phyloP scores from a whole-genome alignment of 345 rosid species.

The Pugionium dolabratum region DNA sequence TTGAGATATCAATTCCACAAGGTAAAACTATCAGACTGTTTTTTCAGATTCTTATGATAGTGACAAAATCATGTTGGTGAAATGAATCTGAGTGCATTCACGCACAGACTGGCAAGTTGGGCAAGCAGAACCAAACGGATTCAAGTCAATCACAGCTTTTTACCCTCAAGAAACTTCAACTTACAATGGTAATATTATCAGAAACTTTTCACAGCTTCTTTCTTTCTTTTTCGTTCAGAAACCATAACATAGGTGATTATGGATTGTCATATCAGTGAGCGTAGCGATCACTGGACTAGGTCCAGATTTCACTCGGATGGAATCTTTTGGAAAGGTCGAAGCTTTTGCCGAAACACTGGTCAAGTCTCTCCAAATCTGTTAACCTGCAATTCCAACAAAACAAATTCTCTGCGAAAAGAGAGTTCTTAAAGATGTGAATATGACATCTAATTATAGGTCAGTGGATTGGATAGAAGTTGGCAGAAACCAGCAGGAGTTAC shows the following conservation, averaged over 20 bases:
- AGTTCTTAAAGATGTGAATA: background rate
- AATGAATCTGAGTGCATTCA: conserved; percentile 7
- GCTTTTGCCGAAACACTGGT: conserved; percentile 89
- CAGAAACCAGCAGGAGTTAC: conserved; percentile 77
- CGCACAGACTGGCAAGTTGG: conserved; percentile 74
- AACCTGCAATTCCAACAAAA: conserved; percentile 8
- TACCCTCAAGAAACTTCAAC: conserved; percentile 62
- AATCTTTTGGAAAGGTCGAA: conserved; percentile 92
- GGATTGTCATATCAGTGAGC: conserved; percentile 33
- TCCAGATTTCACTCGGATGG: conserved; percentile 86
- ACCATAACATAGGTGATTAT: background rate
- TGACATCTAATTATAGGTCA: conserved; percentile 45
- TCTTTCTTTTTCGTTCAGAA: background rate
- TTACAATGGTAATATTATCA: conserved; percentile 55
- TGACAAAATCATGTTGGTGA: background rate
- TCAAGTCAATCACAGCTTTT: conserved; percentile 85
- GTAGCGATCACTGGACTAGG: conserved; percentile 72
- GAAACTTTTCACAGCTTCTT: background rate
- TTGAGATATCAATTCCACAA: conserved; percentile 75
- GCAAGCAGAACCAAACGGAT: conserved; percentile 67
- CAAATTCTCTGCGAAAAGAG: background rate
- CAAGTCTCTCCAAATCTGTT: conserved; percentile 17
- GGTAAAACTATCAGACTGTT: conserved; percentile 47
- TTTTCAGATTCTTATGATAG: background rate
- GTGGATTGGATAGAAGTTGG: conserved; percentile 98